Evolutionary conservation across 2,329 filamentous ascomycete genomes (phyloP), one percentile per base, ranked within the genome.

Genomic region (Aureobasidium sp.): DNA sequence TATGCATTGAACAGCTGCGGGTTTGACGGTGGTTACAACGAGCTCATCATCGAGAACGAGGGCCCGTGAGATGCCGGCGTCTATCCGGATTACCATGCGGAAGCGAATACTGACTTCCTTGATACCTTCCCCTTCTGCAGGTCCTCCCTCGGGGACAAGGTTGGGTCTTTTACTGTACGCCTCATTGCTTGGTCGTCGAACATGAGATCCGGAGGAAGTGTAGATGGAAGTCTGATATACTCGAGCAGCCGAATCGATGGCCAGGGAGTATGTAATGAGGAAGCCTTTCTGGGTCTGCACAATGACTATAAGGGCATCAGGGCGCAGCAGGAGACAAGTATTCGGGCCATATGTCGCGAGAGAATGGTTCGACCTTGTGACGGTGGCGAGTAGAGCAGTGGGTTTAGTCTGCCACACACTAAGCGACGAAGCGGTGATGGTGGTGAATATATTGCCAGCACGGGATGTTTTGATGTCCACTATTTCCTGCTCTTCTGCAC

Each of bases 341-440:
- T 96, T 97, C 38, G 84, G 81, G 40, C 94, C 94, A 70, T 97
- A 97, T 1, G 86, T 87, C 62, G 84, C 79, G 47, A 97, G 75
- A 0, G 94, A 99, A 37, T 84, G 80, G 55, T 83, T 77, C 51
- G 94, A 97, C 65, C 94, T 88, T 62, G 91, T 81, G 50, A 96
- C 86, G 27, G 91, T 84, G 62, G 91, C 91, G 57, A 97, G 82
- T 31, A 96, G 84, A 25, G 92, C 91, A 58, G 90, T 92, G 51
- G 94, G 94, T 88, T 96, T 73, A 60, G 90, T 93, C 76, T 99
- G 94, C 94, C 94, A 99, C 66, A 99, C 81, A n/a, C 89, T 90
- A 72, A 99, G 84, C 13, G 89, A 88, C 1, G 89, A 89, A 5
- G 83, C 78, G 0, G 93, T 96, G 69, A 96, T 90, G 49, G 90